Percentiles rank a stretch among this genome's conserved stretches.
phyloP scores from a whole-genome alignment of 441 rosid genomes.

The Breynia disticha region DNA sequence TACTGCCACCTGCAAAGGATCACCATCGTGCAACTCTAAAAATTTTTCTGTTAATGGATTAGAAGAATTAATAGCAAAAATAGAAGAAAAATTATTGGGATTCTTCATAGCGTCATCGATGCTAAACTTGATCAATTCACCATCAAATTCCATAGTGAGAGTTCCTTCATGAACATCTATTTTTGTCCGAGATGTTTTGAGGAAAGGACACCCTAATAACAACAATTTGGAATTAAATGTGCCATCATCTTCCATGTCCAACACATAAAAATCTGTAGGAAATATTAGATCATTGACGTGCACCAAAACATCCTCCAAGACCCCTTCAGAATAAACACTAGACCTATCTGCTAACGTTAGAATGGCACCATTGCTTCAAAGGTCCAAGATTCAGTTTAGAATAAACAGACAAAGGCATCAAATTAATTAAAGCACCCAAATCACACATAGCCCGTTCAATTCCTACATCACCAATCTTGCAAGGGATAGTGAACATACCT shows the following conservation, averaged over 20 bases:
- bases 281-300: neutral
- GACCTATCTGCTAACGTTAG: neutral
- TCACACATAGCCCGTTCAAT: neutral
- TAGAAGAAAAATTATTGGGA: neutral
- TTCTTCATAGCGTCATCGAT: neutral
- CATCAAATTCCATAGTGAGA: neutral
- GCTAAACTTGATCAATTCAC: neutral
- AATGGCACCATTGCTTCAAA: neutral
- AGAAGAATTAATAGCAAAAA: neutral
- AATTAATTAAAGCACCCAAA: no score
- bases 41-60: neutral
- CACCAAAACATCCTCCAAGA: neutral
- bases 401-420: no score
- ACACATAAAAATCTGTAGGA: neutral
- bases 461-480: neutral
- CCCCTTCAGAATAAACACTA: neutral
- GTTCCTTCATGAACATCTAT: constrained; percentile 2
- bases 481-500: constrained; percentile 1
- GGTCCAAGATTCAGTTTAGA: no score
- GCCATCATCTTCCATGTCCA: neutral
- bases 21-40: no score
- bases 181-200: neutral
- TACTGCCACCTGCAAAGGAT: no score
- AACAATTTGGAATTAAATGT: neutral
- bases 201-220: neutral